Conservation (phyloP, 1,284 basidiomycete species). For the Polyporus tsugae region DNA sequence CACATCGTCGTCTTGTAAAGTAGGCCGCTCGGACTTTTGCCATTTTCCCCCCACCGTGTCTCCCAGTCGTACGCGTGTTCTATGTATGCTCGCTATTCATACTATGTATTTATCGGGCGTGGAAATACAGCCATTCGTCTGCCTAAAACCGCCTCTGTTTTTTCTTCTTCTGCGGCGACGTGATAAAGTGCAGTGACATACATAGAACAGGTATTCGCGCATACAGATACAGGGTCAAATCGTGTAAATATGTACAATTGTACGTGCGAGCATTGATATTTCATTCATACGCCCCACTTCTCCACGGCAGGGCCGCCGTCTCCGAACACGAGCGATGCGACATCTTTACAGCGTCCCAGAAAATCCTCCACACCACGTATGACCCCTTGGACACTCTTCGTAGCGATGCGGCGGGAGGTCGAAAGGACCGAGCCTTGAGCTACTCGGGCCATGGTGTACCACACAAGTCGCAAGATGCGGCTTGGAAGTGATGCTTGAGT, state of each 20-base stretch:
- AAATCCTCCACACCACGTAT: neutral
- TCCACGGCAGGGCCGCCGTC: neutral
- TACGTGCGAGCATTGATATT: no score
- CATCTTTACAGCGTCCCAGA: neutral
- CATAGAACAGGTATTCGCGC: no score
- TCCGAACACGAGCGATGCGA: neutral
- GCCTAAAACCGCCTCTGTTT: no score
- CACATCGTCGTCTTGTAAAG: neutral
- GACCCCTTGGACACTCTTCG: neutral
- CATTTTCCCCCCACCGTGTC: neutral
- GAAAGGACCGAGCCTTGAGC: neutral
- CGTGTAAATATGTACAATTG: no score
- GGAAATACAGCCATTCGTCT: neutral
- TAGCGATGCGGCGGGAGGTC: neutral
- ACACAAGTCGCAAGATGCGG: neutral
- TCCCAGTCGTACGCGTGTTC: no score
- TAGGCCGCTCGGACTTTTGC: neutral
- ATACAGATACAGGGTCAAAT: neutral
- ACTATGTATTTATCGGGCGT: neutral
- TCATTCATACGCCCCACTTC: constrained; percentile 3
- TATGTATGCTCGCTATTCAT: neutral
- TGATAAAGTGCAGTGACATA: no score
- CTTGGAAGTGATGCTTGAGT: neutral
- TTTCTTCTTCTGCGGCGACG: no score
- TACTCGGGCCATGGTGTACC: neutral